Base-by-base conservation (phyloP, 2,329 filamentous ascomycete species). In the Septoria petroselini region DNA sequence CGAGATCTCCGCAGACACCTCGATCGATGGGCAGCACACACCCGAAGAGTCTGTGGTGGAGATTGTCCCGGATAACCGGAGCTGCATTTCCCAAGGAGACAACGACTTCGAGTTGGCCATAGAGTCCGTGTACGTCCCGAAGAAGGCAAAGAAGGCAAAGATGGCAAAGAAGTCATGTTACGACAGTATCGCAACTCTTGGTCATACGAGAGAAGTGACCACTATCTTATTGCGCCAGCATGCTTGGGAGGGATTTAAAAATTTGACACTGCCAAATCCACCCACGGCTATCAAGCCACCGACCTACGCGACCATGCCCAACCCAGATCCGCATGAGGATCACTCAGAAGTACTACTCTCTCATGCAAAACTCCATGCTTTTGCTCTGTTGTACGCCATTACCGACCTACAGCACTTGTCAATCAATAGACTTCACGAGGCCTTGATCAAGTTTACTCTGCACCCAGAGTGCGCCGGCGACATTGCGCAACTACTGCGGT, bases 291-390 rank as follows among this genome's bases (percentile, higher is more conserved):
- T 40, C 3, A 7, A 23, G 14, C 27, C 18, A 33, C 15, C 31
- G 15, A 14, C 41, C 21, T 7, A 52, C 31, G 23, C 8, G 9
- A 19, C 21, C 4, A 8, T 30, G 23, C 14, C 23, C 1, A 52
- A 52, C 18, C n/a, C 37, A 25, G 37, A 37, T 17, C 12, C 31
- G 7, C 37, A 19, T 21, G 46, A 53, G 35, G 48, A 48, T 27
- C 52, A 52, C 33, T 39, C 34, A 5, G 27, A 40, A 9, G 48
- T 53, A n/a, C 48, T 50, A 14, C 40, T 55, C 5, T 46, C 40
- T 9, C 50, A 53, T 14, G 50, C 53, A 2, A 38, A 15, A 3
- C 21, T 55, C 4, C 40, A 55, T 27, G 34, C 35, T 5, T 53
- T 55, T 12, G 50, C 53, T 4, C 17, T 41, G 25, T 17, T 9